phyloP scores from a whole-genome alignment of 2,329 filamentous ascomycete species.

The Phialophora expanda region DNA sequence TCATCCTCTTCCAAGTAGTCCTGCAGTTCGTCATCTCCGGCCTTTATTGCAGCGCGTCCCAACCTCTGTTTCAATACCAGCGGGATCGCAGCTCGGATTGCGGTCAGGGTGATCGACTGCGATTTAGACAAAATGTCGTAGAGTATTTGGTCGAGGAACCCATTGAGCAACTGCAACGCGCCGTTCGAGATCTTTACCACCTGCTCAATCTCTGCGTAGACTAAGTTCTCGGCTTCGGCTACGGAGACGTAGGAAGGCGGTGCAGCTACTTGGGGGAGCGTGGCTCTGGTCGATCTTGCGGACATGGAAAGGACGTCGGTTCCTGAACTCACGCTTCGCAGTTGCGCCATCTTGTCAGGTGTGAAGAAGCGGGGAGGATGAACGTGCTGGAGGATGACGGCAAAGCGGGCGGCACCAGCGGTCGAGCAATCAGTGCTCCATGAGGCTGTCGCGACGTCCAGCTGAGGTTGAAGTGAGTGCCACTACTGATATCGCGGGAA shows the following conservation, averaged over 20 bases:
- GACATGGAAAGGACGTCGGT: conserved; percentile 40
- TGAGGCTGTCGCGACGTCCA: conserved; percentile 10
- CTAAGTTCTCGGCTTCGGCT: conserved; percentile 86
- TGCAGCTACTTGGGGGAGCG: conserved; percentile 58
- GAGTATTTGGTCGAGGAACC: conserved; percentile 89
- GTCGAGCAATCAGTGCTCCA: conserved; percentile 22
- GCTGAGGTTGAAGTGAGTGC: conserved; percentile 2
- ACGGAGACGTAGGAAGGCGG: conserved; percentile 85
- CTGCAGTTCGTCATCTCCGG: conserved; percentile 82
- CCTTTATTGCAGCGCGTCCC: conserved; percentile 79
- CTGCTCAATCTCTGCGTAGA: conserved; percentile 84
- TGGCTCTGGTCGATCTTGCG: conserved; percentile 30
- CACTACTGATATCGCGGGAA: not conserved
- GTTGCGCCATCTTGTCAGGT: conserved; percentile 24
- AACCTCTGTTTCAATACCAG: conserved; percentile 89
- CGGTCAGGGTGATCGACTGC: conserved; percentile 74
- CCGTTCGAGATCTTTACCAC: conserved; percentile 74
- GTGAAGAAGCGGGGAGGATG: conserved; percentile 18
- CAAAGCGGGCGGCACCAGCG: not conserved
- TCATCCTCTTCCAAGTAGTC: conserved; percentile 83
- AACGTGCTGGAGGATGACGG: not conserved
- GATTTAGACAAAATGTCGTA: conserved; percentile 86
- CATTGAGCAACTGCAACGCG: conserved; percentile 81
- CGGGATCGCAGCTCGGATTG: conserved; percentile 78
- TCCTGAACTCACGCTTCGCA: conserved; percentile 39